These are phyloP conservation scores for Apophysomyces variabilis DNA, from an alignment of 371 early-diverging fungal species.

Conservation along the genomic window DNA sequence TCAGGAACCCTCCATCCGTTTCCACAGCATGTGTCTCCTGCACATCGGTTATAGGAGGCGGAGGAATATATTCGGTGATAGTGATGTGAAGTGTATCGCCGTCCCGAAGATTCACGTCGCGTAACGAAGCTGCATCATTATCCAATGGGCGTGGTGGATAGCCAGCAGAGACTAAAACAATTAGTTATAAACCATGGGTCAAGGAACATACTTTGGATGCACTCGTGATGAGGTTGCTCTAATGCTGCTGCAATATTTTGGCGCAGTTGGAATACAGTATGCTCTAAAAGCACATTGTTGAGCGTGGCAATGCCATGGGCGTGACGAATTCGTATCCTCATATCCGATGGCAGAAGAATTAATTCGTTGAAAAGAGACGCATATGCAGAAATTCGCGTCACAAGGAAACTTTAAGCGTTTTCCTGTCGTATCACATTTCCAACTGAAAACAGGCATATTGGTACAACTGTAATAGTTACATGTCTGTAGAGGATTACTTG, in stretches of 20 bases:
- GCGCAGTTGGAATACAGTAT: conserved; percentile 15
- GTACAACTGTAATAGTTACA: no score
- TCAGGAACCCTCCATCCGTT: conserved; percentile 23
- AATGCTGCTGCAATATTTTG: conserved; percentile 16
- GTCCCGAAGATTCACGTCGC: conserved; percentile 29
- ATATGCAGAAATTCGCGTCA: no score
- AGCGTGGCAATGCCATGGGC: conserved; percentile 23
- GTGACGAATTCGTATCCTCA: conserved; percentile 35
- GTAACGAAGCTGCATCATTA: conserved; percentile 20
- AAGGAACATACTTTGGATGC: conserved; percentile 20
- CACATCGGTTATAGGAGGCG: neutral
- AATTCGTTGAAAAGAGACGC: no score
- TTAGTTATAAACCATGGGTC: conserved; percentile 24
- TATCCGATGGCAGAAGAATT: neutral
- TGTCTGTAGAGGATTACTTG: no score
- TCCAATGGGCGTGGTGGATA: conserved; percentile 44
- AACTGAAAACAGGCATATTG: no score
- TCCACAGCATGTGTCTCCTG: conserved; percentile 12
- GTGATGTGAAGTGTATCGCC: conserved; percentile 45
- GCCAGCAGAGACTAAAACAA: conserved; percentile 62
- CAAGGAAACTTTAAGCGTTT: no score
- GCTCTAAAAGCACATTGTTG: conserved; percentile 15
- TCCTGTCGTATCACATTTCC: no score
- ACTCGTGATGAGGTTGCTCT: neutral
- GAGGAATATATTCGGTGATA: conserved; percentile 16